A percentile compares a stretch with the other conserved stretches of the same genome.
These are phyloP conservation scores for Podaxis rugospora DNA, from an alignment of 768 basidiomycete genomes.

Conservation along the genomic window DNA sequence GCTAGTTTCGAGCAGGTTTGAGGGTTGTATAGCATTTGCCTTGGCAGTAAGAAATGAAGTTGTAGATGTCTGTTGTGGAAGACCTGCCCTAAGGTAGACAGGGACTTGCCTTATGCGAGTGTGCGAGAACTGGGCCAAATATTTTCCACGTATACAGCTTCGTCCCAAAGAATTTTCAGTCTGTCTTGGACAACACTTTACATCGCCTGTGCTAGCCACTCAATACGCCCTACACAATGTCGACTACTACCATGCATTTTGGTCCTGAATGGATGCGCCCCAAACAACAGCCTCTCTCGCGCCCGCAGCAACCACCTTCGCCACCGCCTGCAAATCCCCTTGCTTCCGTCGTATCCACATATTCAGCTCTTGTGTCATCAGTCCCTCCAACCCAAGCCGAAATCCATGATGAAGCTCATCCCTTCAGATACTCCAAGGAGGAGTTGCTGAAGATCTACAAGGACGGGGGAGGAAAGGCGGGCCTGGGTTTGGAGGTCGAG, in stretches of 20 bases:
- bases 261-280: conserved; percentile 92
- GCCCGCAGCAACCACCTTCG: conserved; percentile 52
- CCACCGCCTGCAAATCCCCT: conserved; percentile 46
- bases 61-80: neutral
- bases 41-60: neutral
- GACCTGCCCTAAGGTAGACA: neutral
- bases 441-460: conserved; percentile 81
- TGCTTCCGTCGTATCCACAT: conserved; percentile 55
- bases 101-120: conserved; percentile 6
- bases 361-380: conserved; percentile 65
- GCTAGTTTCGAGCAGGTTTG: conserved; percentile 12
- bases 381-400: conserved; percentile 46
- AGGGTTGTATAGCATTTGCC: neutral
- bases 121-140: conserved; percentile 21
- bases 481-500: conserved; percentile 81
- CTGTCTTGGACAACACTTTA: conserved; percentile 15
- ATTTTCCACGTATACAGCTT: conserved; percentile 36
- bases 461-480: conserved; percentile 70
- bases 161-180: conserved; percentile 15
- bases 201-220: conserved; percentile 17
- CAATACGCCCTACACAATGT: conserved; percentile 31
- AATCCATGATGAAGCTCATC: conserved; percentile 60
- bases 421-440: conserved; percentile 86
- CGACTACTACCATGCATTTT: conserved; percentile 78
- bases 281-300: conserved; percentile 56